These are phyloP conservation scores for Agrostemma githago DNA, from an alignment of 148 eudicot genomes.

Conservation along the genomic window DNA sequence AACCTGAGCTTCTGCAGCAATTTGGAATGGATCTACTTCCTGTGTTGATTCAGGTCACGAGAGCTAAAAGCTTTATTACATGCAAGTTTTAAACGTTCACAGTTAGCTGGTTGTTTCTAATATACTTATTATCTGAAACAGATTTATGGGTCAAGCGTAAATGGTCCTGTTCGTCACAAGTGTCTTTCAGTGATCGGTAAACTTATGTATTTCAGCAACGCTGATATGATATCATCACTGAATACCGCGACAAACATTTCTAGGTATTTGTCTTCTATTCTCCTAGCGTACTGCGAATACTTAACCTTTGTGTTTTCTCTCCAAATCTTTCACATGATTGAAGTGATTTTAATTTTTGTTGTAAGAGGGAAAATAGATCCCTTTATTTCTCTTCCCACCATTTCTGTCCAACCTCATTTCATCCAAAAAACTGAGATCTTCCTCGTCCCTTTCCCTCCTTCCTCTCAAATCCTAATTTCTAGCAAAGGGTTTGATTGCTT, in stretches of 20 bases:
- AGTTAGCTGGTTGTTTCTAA: constrained; percentile 4
- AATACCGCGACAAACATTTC: constrained; percentile 69
- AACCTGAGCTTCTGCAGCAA: constrained; percentile 89
- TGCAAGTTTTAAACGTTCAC: neutral
- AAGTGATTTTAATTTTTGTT: neutral
- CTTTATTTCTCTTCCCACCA: neutral
- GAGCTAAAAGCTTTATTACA: neutral
- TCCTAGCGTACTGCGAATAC: neutral
- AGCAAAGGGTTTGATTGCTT: neutral
- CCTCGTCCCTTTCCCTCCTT: neutral
- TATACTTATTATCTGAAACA: constrained; percentile 28
- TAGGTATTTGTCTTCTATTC: constrained; percentile 41
- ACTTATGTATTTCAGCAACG: constrained; percentile 89
- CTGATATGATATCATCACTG: constrained; percentile 77
- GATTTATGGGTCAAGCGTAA: constrained; percentile 98
- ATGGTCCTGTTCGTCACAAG: constrained; percentile 95
- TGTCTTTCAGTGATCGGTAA: constrained; percentile 94
- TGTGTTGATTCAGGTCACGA: constrained; percentile 72
- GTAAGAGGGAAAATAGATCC: neutral
- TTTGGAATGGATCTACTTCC: constrained; percentile 96
- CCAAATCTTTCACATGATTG: neutral
- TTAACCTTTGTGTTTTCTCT: neutral
- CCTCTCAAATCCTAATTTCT: neutral
- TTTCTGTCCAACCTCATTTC: neutral
- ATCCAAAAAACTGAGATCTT: neutral